A percentile compares a stretch with the other conserved stretches of the same genome.
Evolutionary conservation across 2,329 filamentous ascomycete species (phyloP).

Genomic region (Alternaria brassicae): DNA sequence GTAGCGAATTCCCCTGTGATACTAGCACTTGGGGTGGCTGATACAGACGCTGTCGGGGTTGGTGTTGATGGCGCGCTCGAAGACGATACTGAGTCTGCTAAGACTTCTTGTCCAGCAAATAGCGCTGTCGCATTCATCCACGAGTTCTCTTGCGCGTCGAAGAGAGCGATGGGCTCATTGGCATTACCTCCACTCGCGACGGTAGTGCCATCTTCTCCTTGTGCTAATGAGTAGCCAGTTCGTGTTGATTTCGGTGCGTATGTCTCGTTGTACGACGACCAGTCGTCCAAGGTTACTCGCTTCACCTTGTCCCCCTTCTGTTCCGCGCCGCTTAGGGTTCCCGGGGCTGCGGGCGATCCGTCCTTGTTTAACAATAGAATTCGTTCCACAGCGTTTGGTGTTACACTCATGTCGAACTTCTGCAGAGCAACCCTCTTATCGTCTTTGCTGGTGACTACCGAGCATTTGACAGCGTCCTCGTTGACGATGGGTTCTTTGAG

Average conservation of each 20-base stretch:
- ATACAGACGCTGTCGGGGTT: slow-evolving; percentile 27
- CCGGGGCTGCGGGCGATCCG: slow-evolving; percentile 60
- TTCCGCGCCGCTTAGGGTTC: slow-evolving; percentile 55
- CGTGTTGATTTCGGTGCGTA: slow-evolving; percentile 71
- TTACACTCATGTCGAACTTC: slow-evolving; percentile 75
- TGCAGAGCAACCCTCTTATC: slow-evolving; percentile 75
- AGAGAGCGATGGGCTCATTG: slow-evolving; percentile 74
- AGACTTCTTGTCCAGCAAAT: slow-evolving; percentile 59
- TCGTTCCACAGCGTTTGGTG: slow-evolving; percentile 77
- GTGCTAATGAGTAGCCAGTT: slow-evolving; percentile 74
- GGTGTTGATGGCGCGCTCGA: slow-evolving; percentile 47
- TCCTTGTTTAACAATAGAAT: slow-evolving; percentile 69
- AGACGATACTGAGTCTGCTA: slow-evolving; percentile 34
- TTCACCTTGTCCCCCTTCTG: slow-evolving; percentile 47
- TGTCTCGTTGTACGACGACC: slow-evolving; percentile 80
- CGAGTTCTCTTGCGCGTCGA: slow-evolving; percentile 74
- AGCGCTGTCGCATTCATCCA: slow-evolving; percentile 77
- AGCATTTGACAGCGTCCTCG: slow-evolving; percentile 66
- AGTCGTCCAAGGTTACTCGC: slow-evolving; percentile 67
- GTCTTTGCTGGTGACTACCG: slow-evolving; percentile 74
- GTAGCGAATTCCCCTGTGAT: slow-evolving; percentile 47
- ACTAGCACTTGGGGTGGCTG: slow-evolving; percentile 33
- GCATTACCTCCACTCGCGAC: slow-evolving; percentile 77
- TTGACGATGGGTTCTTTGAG: slow-evolving; percentile 68
- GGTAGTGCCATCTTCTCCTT: slow-evolving; percentile 69